phyloP scores from a whole-genome alignment of 768 basidiomycete genomes.

The Xerocomellus dryophilus region DNA sequence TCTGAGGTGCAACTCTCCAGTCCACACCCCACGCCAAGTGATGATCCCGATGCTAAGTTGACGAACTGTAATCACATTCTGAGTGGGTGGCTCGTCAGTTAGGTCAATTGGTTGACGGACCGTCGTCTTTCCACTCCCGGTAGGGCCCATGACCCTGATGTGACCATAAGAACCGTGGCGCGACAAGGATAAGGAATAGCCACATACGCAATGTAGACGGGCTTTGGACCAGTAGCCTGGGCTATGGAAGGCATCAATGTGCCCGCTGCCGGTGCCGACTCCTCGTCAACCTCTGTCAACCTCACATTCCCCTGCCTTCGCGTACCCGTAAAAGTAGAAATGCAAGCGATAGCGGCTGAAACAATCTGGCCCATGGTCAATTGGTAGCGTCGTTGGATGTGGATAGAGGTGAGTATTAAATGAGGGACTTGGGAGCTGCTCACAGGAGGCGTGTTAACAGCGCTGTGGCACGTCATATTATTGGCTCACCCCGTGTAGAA shows the following conservation, averaged over 20 bases:
- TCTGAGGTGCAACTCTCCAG: slow-evolving; percentile 36
- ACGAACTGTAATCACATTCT: slow-evolving; percentile 29
- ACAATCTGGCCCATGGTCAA: slow-evolving; percentile 22
- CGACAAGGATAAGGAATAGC: background rate
- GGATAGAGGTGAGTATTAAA: slow-evolving; percentile 1
- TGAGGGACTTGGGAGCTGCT: background rate
- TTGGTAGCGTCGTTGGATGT: slow-evolving; percentile 8
- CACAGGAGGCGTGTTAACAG: slow-evolving; percentile 10
- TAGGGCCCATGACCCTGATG: slow-evolving; percentile 28
- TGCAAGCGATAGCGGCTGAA: slow-evolving; percentile 1
- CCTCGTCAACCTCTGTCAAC: slow-evolving; percentile 18
- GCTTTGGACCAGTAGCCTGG: slow-evolving; percentile 7
- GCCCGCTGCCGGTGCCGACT: slow-evolving; percentile 4
- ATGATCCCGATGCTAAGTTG: slow-evolving; percentile 31
- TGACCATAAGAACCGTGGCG: slow-evolving; percentile 1
- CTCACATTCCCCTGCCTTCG: slow-evolving; percentile 11
- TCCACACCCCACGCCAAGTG: slow-evolving; percentile 29
- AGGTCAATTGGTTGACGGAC: slow-evolving; percentile 12
- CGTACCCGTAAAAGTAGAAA: background rate
- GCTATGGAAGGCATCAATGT: background rate
- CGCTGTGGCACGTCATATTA: background rate
- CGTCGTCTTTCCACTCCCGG: slow-evolving; percentile 33
- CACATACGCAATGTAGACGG: slow-evolving; percentile 30
- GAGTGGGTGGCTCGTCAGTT: background rate
- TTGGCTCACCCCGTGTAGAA: background rate